Evolutionary conservation across 768 basidiomycete genomes (phyloP), one percentile per base, ranked within the genome.

Genomic region (Amanita fuliginea): DNA sequence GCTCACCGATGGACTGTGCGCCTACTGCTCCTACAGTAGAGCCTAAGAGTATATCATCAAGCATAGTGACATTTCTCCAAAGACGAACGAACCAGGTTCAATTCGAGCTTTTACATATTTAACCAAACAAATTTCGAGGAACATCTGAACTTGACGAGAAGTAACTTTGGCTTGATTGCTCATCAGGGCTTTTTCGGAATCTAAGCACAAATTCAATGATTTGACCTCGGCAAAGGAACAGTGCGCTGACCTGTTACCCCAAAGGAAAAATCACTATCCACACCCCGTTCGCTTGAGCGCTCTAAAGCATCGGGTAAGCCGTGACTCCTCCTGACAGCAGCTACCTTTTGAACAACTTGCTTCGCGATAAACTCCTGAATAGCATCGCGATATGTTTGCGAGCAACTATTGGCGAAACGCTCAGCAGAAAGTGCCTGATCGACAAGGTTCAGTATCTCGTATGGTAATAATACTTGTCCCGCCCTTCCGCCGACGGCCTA

Each of bases 11-110:
- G 1, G 96, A 98, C 61, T 99, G 96, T 4, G 96, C 96, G 3
- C 95, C 96, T 36, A 99, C 92, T 26, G 96, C 96, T 24, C 96
- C 96, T 16, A 99, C 96, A 16, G 96, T 98, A 0, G 95, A 97
- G 8, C 94, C 93, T 90, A 48, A 7, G 4, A 39, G 19, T 39
- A 26, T 13, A 13, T 44, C 13, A 18, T 41, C 13, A 35, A 36
- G 36, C 19, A 11, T 22, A 41, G 21, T 19, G 4, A 10, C 18
- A 21, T 46, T n/a, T 21, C 32, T 18, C 42, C 22, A 14, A 4
- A 21, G 16, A 43, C n/a, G 5, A 18, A 47, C 50, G 18, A 46
- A 86, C 90, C 90, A 51, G 96, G 96, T 67, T 98, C 96, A 55
- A 98, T 95, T 59, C 93, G 88, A 6, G 96, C 92, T 64, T 86